Evolutionary conservation across 2,329 filamentous ascomycete genomes (phyloP).

Genomic region (Juglanconis sp.): DNA sequence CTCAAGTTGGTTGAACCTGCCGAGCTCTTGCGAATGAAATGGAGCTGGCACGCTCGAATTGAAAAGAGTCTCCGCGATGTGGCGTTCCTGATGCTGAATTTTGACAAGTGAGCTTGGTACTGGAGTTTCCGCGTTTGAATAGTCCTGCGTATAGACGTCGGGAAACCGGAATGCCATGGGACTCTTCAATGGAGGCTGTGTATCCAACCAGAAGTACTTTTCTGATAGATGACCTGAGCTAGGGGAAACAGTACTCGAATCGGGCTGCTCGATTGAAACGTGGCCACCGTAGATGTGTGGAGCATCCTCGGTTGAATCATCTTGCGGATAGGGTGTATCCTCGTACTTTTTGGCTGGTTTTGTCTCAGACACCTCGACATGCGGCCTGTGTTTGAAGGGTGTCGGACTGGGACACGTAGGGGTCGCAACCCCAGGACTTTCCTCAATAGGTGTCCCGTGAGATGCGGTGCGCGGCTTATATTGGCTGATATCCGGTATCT

Average conservation of each 20-base stretch:
- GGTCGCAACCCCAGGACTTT: constrained; percentile 24
- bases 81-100: background rate
- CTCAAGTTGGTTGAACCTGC: too few relatives aligned
- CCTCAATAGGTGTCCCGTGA: background rate
- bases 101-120: background rate
- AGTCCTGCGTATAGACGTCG: background rate
- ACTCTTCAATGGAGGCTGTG: background rate
- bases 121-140: background rate
- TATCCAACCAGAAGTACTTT: background rate
- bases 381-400: constrained; percentile 28
- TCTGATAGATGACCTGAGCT: background rate
- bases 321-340: constrained; percentile 29
- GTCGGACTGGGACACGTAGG: constrained; percentile 35
- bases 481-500: constrained; percentile 1
- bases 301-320: constrained; percentile 18
- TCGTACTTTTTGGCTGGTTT: background rate
- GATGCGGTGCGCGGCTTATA: background rate
- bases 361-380: constrained; percentile 20
- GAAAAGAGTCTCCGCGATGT: too few relatives aligned
- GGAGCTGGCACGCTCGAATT: too few relatives aligned
- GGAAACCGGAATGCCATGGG: background rate
- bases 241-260: background rate
- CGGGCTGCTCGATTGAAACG: constrained; percentile 10
- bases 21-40: too few relatives aligned
- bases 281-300: constrained; percentile 21